phyloP scores from a whole-genome alignment of 2,329 filamentous ascomycete species.

The Salinomyces thailandicus region DNA sequence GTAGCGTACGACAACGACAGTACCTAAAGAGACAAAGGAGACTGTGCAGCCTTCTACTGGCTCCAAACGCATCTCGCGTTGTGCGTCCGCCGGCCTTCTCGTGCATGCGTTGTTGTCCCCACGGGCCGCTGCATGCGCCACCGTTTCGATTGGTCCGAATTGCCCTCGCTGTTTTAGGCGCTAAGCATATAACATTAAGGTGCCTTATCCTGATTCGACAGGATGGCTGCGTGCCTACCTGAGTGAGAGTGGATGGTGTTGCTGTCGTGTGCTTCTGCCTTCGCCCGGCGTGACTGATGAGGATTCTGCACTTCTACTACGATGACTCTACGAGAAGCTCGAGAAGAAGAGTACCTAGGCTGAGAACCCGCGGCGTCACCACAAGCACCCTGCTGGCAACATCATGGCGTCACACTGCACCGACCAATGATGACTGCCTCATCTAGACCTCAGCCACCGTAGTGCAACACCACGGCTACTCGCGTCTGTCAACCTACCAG shows the following conservation, averaged over 20 bases:
- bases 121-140: constrained; percentile 1
- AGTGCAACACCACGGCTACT: background rate
- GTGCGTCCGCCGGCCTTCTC: background rate
- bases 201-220: background rate
- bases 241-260: no score
- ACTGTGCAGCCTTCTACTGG: background rate
- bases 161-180: background rate
- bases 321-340: no score
- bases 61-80: background rate
- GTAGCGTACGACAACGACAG: constrained; percentile 1
- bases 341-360: no score
- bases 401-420: background rate
- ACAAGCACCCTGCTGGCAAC: no score
- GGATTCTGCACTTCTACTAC: no score
- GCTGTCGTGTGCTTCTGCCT: background rate
- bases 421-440: no score
- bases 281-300: no score
- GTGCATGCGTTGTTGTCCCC: background rate
- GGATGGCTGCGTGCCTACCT: background rate
- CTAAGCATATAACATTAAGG: background rate
- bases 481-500: background rate
- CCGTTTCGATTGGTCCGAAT: background rate
- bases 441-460: background rate
- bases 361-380: no score
- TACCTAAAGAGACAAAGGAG: background rate